Conservation (phyloP, 2,329 filamentous ascomycete species). For the Diplodia scrobiculata region DNA sequence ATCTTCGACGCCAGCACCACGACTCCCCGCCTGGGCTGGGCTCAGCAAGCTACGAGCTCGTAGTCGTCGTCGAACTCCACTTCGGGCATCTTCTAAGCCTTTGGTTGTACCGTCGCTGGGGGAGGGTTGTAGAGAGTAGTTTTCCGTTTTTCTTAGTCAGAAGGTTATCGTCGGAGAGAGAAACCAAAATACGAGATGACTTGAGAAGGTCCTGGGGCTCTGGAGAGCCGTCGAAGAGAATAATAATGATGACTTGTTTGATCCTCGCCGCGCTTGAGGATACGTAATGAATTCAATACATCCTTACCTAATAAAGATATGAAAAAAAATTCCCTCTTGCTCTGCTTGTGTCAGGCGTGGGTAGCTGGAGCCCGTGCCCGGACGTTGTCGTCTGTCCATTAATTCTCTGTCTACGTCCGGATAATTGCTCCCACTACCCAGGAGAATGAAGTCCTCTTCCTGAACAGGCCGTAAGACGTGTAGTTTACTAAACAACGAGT, state of each 20-base stretch:
- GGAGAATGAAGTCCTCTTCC: no score
- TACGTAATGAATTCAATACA: neutral
- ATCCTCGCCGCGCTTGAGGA: neutral
- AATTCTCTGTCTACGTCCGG: no score
- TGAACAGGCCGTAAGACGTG: no score
- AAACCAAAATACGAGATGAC: neutral
- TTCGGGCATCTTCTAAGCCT: neutral
- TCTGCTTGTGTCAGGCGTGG: no score
- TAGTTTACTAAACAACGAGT: no score
- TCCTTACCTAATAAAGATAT: no score
- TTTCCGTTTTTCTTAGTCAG: neutral
- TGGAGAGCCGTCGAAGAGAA: neutral
- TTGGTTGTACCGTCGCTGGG: neutral
- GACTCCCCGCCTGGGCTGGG: conserved; percentile 46
- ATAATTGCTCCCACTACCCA: no score
- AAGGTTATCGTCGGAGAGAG: neutral
- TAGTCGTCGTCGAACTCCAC: neutral
- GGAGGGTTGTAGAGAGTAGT: no score
- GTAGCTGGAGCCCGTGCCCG: no score
- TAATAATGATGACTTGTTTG: neutral
- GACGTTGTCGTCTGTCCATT: no score
- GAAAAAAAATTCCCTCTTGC: no score
- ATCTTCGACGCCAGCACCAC: conserved; percentile 62
- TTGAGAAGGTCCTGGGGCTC: neutral
- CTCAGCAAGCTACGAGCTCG: conserved; percentile 13